phyloP scores from a whole-genome alignment of 805 yeast species.

The Yueomyces sinensis region DNA sequence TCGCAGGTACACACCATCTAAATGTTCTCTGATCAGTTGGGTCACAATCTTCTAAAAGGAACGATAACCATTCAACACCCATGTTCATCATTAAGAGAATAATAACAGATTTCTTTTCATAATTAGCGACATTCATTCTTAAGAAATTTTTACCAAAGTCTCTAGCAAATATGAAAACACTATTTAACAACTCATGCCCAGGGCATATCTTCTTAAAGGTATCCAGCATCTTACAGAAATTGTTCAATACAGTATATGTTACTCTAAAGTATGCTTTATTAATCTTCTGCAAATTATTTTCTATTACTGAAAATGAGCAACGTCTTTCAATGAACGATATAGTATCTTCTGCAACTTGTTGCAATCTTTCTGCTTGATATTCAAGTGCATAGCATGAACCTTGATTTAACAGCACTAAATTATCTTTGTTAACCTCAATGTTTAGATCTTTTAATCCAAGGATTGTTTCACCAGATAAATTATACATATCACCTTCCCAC shows the following conservation, averaged over 20 bases:
- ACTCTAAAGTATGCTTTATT: constrained; percentile 57
- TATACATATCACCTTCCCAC: constrained; percentile 76
- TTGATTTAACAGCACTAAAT: constrained; percentile 25
- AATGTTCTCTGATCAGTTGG: constrained; percentile 87
- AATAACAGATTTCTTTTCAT: constrained; percentile 45
- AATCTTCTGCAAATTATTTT: constrained; percentile 54
- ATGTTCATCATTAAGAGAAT: constrained; percentile 60
- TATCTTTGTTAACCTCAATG: constrained; percentile 8
- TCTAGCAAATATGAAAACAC: constrained; percentile 61
- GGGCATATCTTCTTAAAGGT: constrained; percentile 46
- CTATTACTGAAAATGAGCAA: constrained; percentile 61
- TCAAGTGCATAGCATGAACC: constrained; percentile 51
- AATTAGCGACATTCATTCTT: constrained; percentile 44
- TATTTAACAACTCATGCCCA: constrained; percentile 66
- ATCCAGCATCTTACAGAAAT: constrained; percentile 37
- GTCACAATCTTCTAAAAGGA: constrained; percentile 86
- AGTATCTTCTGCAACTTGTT: constrained; percentile 42
- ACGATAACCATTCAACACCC: constrained; percentile 83
- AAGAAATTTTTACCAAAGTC: constrained; percentile 71
- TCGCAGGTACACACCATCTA: constrained; percentile 90
- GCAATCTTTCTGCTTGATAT: constrained; percentile 42
- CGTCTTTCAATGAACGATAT: constrained; percentile 46
- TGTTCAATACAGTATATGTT: constrained; percentile 49
- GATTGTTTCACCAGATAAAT: constrained; percentile 26
- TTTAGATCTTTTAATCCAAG: constrained; percentile 11